Base-by-base conservation (phyloP, 768 basidiomycete genomes). In the Dioszegia crocea region DNA sequence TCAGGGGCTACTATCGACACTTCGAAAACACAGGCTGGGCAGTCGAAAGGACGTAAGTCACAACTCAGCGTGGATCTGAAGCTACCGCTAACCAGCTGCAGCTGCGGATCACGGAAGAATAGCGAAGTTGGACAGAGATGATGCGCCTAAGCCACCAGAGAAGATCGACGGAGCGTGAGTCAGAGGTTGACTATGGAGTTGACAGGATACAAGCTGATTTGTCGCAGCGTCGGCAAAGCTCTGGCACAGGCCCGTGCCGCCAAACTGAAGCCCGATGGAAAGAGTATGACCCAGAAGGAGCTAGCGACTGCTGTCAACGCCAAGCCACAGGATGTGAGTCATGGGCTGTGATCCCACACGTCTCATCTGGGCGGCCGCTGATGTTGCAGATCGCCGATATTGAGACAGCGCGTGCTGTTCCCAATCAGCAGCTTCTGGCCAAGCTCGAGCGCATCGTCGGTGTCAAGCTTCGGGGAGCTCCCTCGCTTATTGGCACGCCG, bases 81-180 rank as follows among this genome's bases (percentile, higher is more conserved):
- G 19, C 12, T n/a, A 43, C 24, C 17, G 56, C 57, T 56, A 43
- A 65, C 50, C 14, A 5, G 21, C 23, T 21, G 1, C 38, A 92
- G 90, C 88, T 33, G 88, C 89, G 63, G 92, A 97, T 79, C 91
- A 94, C 79, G 89, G 91, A 74, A 85, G 84, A 56, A 92, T 93
- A 74, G 91, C 88, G 24, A 93, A 93, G 73, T 86, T 97, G 41
- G 92, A 93, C 77, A 85, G 89, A 43, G 91, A 96, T 68, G 93
- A 97, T 76, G 92, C 94, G 71, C 91, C 94, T 23, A 90, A 91
- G 9, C 91, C 92, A 6, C 93, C 93, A 46, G 66, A 87, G 53
- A 94, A 91, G 79, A 80, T 97, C 64, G 70, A 71, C 52, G 57
- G 56, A 36, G 64, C 67, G 72, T 76, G 41, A 59, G 73, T 70